phyloP scores from a whole-genome alignment of 2,329 filamentous ascomycete species.

The Venturia asperata region DNA sequence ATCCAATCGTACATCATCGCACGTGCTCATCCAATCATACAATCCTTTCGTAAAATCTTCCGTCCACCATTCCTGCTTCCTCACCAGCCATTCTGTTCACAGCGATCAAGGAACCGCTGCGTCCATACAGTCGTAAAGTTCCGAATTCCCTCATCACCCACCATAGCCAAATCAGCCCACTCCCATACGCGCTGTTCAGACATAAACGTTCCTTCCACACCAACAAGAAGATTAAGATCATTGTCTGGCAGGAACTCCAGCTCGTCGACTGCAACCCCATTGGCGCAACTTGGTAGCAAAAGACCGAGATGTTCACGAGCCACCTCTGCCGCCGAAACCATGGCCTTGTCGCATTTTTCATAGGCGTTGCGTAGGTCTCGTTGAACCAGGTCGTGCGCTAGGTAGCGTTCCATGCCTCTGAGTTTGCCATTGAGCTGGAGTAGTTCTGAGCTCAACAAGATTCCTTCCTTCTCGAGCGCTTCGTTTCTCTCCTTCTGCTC shows the following conservation, averaged over 20 bases:
- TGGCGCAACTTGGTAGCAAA: background rate
- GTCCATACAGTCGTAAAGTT: background rate
- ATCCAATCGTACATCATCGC: no score
- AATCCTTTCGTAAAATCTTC: background rate
- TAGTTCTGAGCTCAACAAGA: background rate
- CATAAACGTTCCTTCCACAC: background rate
- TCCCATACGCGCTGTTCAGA: background rate
- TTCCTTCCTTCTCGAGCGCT: background rate
- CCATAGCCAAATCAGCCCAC: background rate
- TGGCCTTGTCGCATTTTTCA: background rate
- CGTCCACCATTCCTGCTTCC: background rate
- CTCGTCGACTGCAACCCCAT: background rate
- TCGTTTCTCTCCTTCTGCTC: background rate
- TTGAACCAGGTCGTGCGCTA: background rate
- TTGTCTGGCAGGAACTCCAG: background rate
- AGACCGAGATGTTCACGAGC: background rate
- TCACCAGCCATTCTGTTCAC: slow-evolving; percentile 7
- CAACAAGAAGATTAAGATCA: background rate
- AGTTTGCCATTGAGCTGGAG: background rate
- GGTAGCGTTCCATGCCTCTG: background rate
- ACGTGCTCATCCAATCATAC: slow-evolving; percentile 1
- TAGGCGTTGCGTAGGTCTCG: background rate
- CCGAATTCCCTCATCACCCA: background rate
- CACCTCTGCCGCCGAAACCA: background rate
- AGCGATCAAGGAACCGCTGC: background rate